Conservation (phyloP, 2,329 filamentous ascomycete genomes). For the Alternaria atra region DNA sequence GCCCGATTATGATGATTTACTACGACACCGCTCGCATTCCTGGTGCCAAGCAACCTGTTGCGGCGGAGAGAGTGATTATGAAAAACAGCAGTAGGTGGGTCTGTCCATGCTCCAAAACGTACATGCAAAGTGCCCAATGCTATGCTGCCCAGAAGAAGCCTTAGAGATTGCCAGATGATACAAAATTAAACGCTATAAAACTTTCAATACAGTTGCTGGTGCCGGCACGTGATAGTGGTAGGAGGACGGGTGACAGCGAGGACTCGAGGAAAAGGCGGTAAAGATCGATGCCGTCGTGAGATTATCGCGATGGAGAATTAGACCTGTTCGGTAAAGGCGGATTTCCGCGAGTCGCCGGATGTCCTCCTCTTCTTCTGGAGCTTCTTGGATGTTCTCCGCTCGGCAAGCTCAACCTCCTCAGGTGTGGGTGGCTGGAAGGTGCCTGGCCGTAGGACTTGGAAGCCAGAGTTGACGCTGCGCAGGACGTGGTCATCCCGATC, state of each 20-base stretch:
- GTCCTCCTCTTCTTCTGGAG: slow-evolving; percentile 55
- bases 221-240: slow-evolving; percentile 25
- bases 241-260: slow-evolving; percentile 33
- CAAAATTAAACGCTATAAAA: slow-evolving; percentile 37
- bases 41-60: slow-evolving; percentile 15
- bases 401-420: slow-evolving; percentile 39
- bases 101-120: slow-evolving; percentile 15
- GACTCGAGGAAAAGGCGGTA: slow-evolving; percentile 17
- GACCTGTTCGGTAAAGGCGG: slow-evolving; percentile 51
- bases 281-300: slow-evolving; percentile 17
- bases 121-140: slow-evolving; percentile 20
- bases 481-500: slow-evolving; percentile 47
- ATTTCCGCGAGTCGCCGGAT: slow-evolving; percentile 41
- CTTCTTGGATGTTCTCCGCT: slow-evolving; percentile 51
- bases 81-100: slow-evolving; percentile 9
- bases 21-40: slow-evolving; percentile 14
- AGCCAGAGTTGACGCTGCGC: slow-evolving; percentile 55
- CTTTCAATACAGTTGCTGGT: slow-evolving; percentile 34
- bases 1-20: slow-evolving; percentile 18
- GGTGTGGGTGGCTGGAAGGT: slow-evolving; percentile 48
- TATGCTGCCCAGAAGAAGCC: slow-evolving; percentile 17
- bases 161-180: slow-evolving; percentile 28
- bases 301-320: slow-evolving; percentile 32
- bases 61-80: slow-evolving; percentile 5
- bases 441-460: slow-evolving; percentile 52